Evolutionary conservation across 2,329 filamentous ascomycete genomes (phyloP), one percentile per base, ranked within the genome.

Genomic region (Penicillium sp.): DNA sequence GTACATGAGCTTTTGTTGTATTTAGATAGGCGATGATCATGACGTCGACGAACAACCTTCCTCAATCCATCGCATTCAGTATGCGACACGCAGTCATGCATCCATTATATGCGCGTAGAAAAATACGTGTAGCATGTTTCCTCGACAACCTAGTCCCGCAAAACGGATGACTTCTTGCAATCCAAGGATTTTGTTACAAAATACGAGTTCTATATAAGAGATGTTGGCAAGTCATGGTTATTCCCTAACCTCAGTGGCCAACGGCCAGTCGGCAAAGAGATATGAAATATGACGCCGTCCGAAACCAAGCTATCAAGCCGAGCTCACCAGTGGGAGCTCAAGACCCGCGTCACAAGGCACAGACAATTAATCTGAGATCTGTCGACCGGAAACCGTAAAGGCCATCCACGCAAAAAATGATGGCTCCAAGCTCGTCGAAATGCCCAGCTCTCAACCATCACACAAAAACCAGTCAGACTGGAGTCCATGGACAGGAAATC

Each of bases 341-440:
- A 83, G 84, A 82, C 81, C 69, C 65, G 67, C 72, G 78, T 71
- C 68, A 69, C 69, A 67, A 69, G 75, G 79, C 75, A 80, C 80
- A 77, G 76, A 78, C 67, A 62, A 69, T 94, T 84, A 70, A 75
- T 96, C 88, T 95, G 75, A 90, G 88, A 94, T 87, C 89, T 94
- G 91, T 96, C 90, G 89, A 91, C 90, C 86, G 88, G 89, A 92
- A 77, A 90, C 88, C 86, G 57, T 63, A 83, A 89, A 57, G 61
- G 59, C 85, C 89, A 91, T 86, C 75, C 69, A 70, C 66, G 42
- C 67, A 50, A 67, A 65, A 77, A 76, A 73, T 73, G 84, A 86
- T 90, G 88, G 86, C 87, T 91, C 89, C 89, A 87, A 90, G 73
- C 75, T 83, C 85, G 90, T 90, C 89, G 89, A 93, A 85, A 86